Base-by-base conservation (phyloP, 2,329 filamentous ascomycete genomes). In the Davidsoniella australis region DNA sequence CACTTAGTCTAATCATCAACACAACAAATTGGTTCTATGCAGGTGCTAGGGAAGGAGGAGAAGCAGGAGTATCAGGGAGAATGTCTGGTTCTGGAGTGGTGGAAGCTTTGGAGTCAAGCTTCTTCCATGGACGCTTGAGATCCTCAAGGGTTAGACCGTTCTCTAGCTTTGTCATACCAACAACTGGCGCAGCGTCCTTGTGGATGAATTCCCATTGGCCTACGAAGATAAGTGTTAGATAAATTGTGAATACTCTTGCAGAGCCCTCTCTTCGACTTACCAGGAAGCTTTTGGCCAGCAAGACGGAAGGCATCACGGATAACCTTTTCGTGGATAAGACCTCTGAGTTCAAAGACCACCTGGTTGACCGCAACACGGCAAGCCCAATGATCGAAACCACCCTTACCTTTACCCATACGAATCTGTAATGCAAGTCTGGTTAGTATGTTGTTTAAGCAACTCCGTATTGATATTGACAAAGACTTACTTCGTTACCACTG, bases 401-500 rank as follows among this genome's bases (percentile, higher is more conserved):
- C 91, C 64, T 98, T 98, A 67, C 91, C 91, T 68, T 96, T 98
- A 64, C 91, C 91, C 93, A 98, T 98, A 75, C 91, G 82, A 64
- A 86, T 82, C 78, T 81, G 56, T 48, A 49, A 41, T 81, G 56
- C 48, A 49, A 41, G 47, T 6, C 10, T 9, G 12, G 47, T 55
- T 16, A 54, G 50, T 36, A 57, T 47, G 42, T 17, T 16, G 12
- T 45, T 33, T 10, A 36, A 16, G 5, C 12, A 26, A 37, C 2
- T 26, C 16, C 14, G 9, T 5, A 26, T 37, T 7, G 12, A 10
- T 10, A 38, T 40, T n/a, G 3, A 16, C n/a, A n/a, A 44, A 20
- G 46, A 41, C 73, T 57, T 59, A 82, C 79, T 68, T 98, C 91
- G 60, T 96, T 98, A 51, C 91, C 91, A 63, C 82, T 91, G 51